Conservation (phyloP, 768 basidiomycete species). For the Neoboletus magnificus region DNA sequence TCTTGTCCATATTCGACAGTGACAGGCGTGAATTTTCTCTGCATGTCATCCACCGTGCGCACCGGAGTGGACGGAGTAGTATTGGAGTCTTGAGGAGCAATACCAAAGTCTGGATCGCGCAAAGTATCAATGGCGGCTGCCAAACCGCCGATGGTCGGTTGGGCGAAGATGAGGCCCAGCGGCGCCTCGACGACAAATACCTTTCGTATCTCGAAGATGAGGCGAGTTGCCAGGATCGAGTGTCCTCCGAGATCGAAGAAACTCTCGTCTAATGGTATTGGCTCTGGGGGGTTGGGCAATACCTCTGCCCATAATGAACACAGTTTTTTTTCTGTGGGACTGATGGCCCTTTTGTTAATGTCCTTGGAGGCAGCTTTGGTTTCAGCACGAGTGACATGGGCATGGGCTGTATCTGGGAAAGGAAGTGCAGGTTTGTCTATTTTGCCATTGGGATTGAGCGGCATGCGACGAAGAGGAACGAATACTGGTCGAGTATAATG, state of each 20-base stretch:
- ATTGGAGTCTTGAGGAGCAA: constrained; percentile 39
- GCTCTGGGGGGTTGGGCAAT: constrained; percentile 71
- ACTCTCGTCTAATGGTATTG: constrained; percentile 84
- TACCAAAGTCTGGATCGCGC: constrained; percentile 77
- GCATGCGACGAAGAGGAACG: constrained; percentile 92
- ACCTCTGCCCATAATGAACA: constrained; percentile 82
- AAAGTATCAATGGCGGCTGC: constrained; percentile 73
- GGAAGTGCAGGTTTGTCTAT: constrained; percentile 98
- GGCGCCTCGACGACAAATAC: constrained; percentile 88
- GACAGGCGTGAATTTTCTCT: constrained; percentile 21
- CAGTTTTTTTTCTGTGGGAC: constrained; percentile 75
- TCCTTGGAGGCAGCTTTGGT: constrained; percentile 30
- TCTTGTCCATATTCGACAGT: constrained; percentile 78
- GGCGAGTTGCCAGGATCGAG: constrained; percentile 94
- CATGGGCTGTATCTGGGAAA: constrained; percentile 92
- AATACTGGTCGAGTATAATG: constrained; percentile 56
- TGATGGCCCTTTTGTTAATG: constrained; percentile 40
- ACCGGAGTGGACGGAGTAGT: constrained; percentile 17
- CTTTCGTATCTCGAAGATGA: constrained; percentile 96
- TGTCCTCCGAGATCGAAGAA: constrained; percentile 99
- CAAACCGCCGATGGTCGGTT: constrained; percentile 79
- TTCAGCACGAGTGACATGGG: constrained; percentile 40
- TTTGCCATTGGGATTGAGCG: constrained; percentile 98
- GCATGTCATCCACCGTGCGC: constrained; percentile 6
- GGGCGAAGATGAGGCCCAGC: constrained; percentile 85